Conservation (phyloP, 116 monocot genomes). For the Posidonia oceanica region DNA sequence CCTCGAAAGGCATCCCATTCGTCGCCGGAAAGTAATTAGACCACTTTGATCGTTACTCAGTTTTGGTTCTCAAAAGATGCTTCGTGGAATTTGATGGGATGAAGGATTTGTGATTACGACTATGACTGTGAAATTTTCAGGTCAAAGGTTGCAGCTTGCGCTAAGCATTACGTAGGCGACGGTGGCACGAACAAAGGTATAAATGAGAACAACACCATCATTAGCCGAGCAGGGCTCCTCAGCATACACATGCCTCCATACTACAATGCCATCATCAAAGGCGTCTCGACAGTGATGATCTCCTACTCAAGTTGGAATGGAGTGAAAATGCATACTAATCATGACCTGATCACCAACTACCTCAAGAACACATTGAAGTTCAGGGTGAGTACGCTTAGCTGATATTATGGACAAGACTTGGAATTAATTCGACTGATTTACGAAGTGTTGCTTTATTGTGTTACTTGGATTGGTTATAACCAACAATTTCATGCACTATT, state of each 20-base stretch:
- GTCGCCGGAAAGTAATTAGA: constrained; percentile 21
- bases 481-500: background rate
- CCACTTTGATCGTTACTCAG: background rate
- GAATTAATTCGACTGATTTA: constrained; percentile 4
- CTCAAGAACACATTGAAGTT: constrained; percentile 45
- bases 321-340: constrained; percentile 62
- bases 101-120: too few relatives aligned
- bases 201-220: constrained; percentile 51
- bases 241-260: constrained; percentile 63
- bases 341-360: constrained; percentile 32
- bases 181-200: constrained; percentile 57
- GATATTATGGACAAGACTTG: background rate
- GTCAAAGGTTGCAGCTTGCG: constrained; percentile 53
- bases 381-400: constrained; percentile 15
- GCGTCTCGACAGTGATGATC: constrained; percentile 63
- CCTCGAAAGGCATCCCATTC: constrained; percentile 14
- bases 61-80: too few relatives aligned
- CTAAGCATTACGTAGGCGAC: constrained; percentile 64
- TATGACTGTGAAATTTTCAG: constrained; percentile 23
- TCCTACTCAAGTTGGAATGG: constrained; percentile 78
- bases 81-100: too few relatives aligned
- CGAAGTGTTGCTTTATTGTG: too few relatives aligned
- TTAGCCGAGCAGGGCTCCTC: constrained; percentile 21
- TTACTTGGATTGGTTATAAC: background rate
- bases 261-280: constrained; percentile 35